Evolutionary conservation across 331 rosid species (phyloP).

Genomic region (Quercus phellos): DNA sequence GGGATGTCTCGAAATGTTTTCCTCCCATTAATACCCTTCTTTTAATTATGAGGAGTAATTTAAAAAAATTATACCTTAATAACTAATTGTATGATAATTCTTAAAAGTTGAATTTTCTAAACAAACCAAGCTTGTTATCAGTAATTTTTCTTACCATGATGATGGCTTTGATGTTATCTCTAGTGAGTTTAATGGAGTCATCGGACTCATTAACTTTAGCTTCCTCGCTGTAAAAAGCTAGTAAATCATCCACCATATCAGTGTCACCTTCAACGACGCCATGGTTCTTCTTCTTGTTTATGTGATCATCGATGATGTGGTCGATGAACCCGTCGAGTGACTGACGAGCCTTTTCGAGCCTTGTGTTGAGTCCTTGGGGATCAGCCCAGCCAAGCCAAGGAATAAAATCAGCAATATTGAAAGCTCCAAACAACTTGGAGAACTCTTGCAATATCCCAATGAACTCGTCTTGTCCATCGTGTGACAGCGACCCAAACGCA

Average conservation of each 20-base stretch:
- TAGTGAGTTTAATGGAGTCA: constrained; percentile 59
- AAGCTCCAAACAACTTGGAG: constrained; percentile 80
- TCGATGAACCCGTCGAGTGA: constrained; percentile 62
- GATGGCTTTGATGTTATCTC: constrained; percentile 83
- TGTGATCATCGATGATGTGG: constrained; percentile 62
- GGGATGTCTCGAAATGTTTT: rapidly evolving
- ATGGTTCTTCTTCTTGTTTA: constrained; percentile 22
- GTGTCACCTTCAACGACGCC: constrained; percentile 15
- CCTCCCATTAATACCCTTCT: too few species aligned
- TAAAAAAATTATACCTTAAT: too few species aligned
- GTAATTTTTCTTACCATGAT: constrained; percentile 58
- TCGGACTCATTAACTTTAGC: constrained; percentile 31
- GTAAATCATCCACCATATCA: constrained; percentile 90
- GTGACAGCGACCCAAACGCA: constrained; percentile 60
- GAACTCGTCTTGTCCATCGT: constrained; percentile 72
- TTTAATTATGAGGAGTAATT: too few species aligned
- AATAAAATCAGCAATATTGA: constrained; percentile 70
- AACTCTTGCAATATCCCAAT: constrained; percentile 74
- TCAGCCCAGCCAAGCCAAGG: constrained; percentile 55
- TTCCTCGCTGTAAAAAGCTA: constrained; percentile 61
- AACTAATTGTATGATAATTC: too few species aligned
- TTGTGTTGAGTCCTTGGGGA: constrained; percentile 53
- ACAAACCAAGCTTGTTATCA: too few species aligned
- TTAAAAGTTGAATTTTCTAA: too few species aligned
- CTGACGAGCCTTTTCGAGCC: constrained; percentile 59